phyloP scores from a whole-genome alignment of 2,329 filamentous ascomycete genomes.

The Pseudogymnoascus pannorum region DNA sequence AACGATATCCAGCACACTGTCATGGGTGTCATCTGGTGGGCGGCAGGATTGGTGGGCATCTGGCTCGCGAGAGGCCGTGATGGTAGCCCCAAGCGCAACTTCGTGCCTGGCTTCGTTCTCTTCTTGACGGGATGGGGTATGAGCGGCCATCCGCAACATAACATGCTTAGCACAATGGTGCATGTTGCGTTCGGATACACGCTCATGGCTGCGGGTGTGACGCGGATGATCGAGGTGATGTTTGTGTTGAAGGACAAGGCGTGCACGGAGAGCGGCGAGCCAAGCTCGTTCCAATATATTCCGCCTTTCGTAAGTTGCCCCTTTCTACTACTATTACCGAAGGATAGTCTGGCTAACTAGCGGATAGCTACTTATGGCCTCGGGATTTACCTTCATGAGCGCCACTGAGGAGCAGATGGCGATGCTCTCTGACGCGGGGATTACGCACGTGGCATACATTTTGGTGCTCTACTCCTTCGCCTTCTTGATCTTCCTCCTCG shows the following conservation, averaged over 20 bases:
- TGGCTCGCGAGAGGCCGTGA: constrained; percentile 84
- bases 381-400: constrained; percentile 95
- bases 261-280: constrained; percentile 60
- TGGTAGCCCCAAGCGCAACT: constrained; percentile 81
- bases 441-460: constrained; percentile 88
- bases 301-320: constrained; percentile 57
- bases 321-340: constrained; percentile 13
- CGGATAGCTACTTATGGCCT: constrained; percentile 72
- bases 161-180: constrained; percentile 79
- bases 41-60: constrained; percentile 79
- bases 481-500: constrained; percentile 85
- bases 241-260: constrained; percentile 74
- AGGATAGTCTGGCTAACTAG: not conserved
- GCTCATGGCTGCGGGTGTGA: constrained; percentile 79
- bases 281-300: constrained; percentile 66
- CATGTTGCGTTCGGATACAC: constrained; percentile 91
- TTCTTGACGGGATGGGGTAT: constrained; percentile 92
- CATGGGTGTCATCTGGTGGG: constrained; percentile 99
- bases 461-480: constrained; percentile 86
- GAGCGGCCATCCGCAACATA: constrained; percentile 79
- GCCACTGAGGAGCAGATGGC: constrained; percentile 95
- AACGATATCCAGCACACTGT: constrained; percentile 97
- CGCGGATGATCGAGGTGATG: constrained; percentile 82
- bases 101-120: constrained; percentile 87
- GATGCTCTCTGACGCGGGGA: constrained; percentile 62